These are phyloP conservation scores for Trichoderma guizhouense DNA, from an alignment of 2,329 filamentous ascomycete genomes.

Conservation along the genomic window DNA sequence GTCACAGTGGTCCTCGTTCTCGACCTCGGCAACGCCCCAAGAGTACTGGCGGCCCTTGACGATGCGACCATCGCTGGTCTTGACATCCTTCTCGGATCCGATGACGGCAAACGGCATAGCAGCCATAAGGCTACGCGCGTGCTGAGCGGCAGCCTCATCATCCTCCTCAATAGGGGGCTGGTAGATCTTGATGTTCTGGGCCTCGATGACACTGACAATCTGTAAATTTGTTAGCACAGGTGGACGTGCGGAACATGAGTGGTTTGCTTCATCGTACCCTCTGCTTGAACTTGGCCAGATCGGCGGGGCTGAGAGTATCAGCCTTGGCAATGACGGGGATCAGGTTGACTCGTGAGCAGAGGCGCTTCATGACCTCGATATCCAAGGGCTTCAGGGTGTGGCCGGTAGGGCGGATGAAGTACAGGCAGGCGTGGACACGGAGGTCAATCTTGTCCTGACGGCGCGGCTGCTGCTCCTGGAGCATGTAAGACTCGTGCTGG, in stretches of 20 bases:
- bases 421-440: conserved; percentile 95
- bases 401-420: conserved; percentile 98
- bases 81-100: conserved; percentile 98
- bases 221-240: conserved; percentile 41
- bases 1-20: conserved; percentile 99
- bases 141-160: conserved; percentile 91
- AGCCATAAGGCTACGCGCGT: conserved; percentile 89
- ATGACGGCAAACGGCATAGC: conserved; percentile 99
- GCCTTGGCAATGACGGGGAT: conserved; percentile 99
- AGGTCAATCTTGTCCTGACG: conserved; percentile 99
- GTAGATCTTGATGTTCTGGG: conserved; percentile 99
- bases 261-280: conserved; percentile 60
- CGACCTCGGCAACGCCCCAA: conserved; percentile 98
- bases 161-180: conserved; percentile 97
- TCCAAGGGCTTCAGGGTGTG: conserved; percentile 98
- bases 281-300: conserved; percentile 91
- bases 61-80: conserved; percentile 90
- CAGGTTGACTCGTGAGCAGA: conserved; percentile 96
- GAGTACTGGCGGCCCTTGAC: conserved; percentile 99
- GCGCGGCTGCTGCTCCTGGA: conserved; percentile 98
- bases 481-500: conserved; percentile 99
- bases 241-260: not conserved
- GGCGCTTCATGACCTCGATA: conserved; percentile 99
- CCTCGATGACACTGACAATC: conserved; percentile 94
- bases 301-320: conserved; percentile 89